Evolutionary conservation across 495 filamentous ascomycete genomes (phyloP), one percentile per base, ranked within the genome.

Genomic region (Penicillium psychrofluorescens): DNA sequence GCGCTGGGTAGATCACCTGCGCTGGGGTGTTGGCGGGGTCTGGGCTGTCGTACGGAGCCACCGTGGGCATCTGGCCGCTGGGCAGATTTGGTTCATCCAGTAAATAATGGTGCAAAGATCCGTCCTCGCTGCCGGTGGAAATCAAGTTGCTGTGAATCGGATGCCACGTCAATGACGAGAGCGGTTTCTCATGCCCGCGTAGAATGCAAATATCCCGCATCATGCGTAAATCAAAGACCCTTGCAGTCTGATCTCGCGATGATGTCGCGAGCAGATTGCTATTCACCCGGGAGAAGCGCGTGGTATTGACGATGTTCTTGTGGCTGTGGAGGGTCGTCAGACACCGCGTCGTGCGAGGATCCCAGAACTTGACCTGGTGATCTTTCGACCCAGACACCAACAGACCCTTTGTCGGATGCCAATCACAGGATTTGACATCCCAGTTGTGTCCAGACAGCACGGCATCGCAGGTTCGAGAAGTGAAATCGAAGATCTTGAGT

Each of bases 341-440:
- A 53, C 88, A 95, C 12, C 88, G 79, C 8, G 87, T 81, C 8
- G 85, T 95, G 39, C 92, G 77, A 14, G 92, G 92, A 61, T 98
- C 92, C 92, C 92, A 98, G 40, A 98, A 80, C 58, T 97, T 97
- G 51, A 98, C 89, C 35, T 90, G 72, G 66, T 96, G 91, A 55
- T 98, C 92, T 63, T 98, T 98, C 7, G 91, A 96, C 16, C 92
- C 92, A 3, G 92, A 97, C 31, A 95, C 92, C 35, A 98, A 75
- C 8, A 98, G 64, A 1, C 92, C 92, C 67, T 95, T 97, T 1
- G 84, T 89, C 6, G 92, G 91, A 68, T 98, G 92, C 92, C 92
- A 98, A 59, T 98, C 92, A 38, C 90, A 90, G 22, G 81, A 85
- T 59, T 95, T 95, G 11, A 86, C 88, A 59, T 98, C 92, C 92